Base-by-base conservation (phyloP, 225 moss, liverwort and hornwort species). In the Polytrichum commune region DNA sequence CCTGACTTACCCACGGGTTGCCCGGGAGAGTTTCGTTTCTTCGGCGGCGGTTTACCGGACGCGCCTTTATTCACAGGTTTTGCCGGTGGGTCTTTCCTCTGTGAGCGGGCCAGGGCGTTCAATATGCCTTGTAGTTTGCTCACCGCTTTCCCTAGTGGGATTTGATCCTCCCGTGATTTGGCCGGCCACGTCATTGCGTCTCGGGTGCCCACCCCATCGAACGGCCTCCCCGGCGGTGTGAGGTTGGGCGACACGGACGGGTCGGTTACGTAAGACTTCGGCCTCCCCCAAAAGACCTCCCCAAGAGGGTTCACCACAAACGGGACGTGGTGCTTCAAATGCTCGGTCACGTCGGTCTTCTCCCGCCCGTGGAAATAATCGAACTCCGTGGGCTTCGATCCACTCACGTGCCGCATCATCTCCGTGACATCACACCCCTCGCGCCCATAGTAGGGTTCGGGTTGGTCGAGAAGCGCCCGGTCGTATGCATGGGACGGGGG, bases 201-300 rank as follows among this genome's bases (percentile, higher is more conserved):
- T 81, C 70, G 77, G 55, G 79, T 67, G 64, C 84, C 87, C 56
- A 46, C 70, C 23, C 87, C 87, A 61, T 84, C 87, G 8, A 82
- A 3, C 32, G 68, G 26, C 63, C 63, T 77, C 18, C 62, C 76
- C 0, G 87, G 81, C 54, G 84, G 84, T 10, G 87, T 84, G 74
- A 79, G 72, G 55, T 75, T 88, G 2, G 87, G 87, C 5, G 84
- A 88, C 19, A 77, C 67, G 22, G 87, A 84, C 20, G 87, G 87
- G 53, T 88, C 87, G 23, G 84, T 88, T 5, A 88, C 87, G 24
- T 88, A 88, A 5, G 81, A 84, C 68, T 88, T 88, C 8, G 79
- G 75, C 22, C 84, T 79, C 3, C 87, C 87, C 87, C 87, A 88
- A 54, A 75, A 84, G 0, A 79, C 30, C 9, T 79, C 79, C 22